These are phyloP conservation scores for Recurvomyces mirabilis DNA, from an alignment of 495 filamentous ascomycete species.

Conservation along the genomic window DNA sequence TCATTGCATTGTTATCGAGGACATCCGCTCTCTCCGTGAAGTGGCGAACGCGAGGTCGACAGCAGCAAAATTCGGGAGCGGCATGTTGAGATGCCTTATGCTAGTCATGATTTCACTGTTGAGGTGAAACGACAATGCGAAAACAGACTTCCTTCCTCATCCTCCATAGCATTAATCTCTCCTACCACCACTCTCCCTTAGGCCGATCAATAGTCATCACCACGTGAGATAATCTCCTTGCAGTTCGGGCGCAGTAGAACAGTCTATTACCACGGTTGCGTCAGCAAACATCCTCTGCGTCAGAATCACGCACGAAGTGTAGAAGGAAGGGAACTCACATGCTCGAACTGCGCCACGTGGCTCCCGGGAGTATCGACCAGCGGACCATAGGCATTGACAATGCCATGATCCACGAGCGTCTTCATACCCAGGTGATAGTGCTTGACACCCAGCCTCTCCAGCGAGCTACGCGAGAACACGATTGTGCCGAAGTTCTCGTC, in stretches of 20 bases:
- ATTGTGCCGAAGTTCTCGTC: conserved; percentile 87
- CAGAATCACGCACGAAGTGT: no score
- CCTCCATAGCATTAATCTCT: no score
- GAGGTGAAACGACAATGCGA: no score
- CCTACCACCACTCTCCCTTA: background rate
- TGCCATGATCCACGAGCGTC: conserved; percentile 38
- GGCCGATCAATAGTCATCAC: conserved; percentile 2
- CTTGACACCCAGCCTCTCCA: conserved; percentile 76
- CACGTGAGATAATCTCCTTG: conserved; percentile 5
- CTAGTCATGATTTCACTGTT: no score
- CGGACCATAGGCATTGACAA: conserved; percentile 44
- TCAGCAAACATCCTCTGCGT: background rate
- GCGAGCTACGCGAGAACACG: conserved; percentile 74
- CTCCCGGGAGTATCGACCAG: conserved; percentile 45
- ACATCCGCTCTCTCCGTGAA: no score
- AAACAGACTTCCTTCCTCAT: no score
- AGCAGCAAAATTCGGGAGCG: no score
- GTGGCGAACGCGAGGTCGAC: no score
- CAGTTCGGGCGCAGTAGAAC: background rate
- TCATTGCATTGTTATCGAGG: no score
- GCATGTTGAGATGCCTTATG: no score
- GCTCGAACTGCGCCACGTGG: conserved; percentile 52
- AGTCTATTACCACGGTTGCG: background rate
- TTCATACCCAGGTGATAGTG: conserved; percentile 66
- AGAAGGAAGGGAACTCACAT: no score